A percentile compares a stretch with the other conserved stretches of the same genome.
These are phyloP conservation scores for Mycena albidolilacea DNA, from an alignment of 768 basidiomycete species.

Conservation along the genomic window DNA sequence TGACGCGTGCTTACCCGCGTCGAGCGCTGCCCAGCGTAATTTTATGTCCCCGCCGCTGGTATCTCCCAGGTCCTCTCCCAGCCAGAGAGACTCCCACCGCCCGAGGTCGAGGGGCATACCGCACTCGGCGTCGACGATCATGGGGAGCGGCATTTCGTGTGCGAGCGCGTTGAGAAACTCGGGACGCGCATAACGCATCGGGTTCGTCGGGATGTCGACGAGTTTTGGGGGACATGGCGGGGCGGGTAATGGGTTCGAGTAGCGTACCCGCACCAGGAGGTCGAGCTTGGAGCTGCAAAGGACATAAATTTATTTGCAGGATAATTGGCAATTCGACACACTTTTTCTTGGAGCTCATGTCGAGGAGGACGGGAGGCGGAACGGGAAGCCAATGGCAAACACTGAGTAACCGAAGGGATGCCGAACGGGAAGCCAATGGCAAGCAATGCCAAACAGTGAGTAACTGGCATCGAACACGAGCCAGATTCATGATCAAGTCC, in stretches of 20 bases:
- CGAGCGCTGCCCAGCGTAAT: conserved; percentile 26
- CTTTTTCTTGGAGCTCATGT: conserved; percentile 75
- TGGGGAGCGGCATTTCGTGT: conserved; percentile 87
- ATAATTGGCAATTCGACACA: conserved; percentile 35
- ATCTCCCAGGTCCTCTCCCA: conserved; percentile 71
- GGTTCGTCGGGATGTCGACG: conserved; percentile 91
- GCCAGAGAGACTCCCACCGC: conserved; percentile 85
- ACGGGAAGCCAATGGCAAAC: conserved; percentile 3
- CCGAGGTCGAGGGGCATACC: conserved; percentile 97
- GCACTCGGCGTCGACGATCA: conserved; percentile 97
- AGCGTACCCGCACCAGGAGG: conserved; percentile 93
- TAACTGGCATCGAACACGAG: no score
- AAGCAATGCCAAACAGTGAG: no score
- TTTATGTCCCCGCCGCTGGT: conserved; percentile 67
- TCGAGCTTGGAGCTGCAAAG: conserved; percentile 79
- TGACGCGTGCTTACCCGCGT: conserved; percentile 28
- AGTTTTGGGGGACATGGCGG: conserved; percentile 98
- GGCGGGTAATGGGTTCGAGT: conserved; percentile 93
- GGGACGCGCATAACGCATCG: conserved; percentile 88
- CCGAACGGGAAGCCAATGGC: no score
- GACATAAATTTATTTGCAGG: conserved; percentile 12
- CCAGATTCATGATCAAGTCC: no score
- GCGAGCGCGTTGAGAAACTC: conserved; percentile 88
- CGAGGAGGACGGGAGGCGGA: background rate
- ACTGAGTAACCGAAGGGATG: background rate